phyloP scores from a whole-genome alignment of 805 yeast species.

The Candida yuanshanica region DNA sequence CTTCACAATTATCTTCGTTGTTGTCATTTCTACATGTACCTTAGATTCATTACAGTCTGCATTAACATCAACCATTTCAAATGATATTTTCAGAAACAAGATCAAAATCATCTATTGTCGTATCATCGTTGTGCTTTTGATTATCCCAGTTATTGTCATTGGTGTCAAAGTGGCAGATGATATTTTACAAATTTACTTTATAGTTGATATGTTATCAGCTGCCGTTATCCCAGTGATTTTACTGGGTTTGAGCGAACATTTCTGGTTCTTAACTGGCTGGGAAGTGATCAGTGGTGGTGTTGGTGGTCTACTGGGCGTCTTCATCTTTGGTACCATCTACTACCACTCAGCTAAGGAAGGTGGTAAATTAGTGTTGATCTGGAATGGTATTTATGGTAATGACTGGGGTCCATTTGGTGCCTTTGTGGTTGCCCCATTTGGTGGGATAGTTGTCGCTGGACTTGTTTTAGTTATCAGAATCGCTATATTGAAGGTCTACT shows the following conservation, averaged over 20 bases:
- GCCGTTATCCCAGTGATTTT: conserved; percentile 81
- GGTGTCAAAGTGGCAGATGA: conserved; percentile 78
- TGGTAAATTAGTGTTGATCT: conserved; percentile 64
- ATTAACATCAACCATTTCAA: conserved; percentile 80
- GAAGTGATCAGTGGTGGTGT: conserved; percentile 82
- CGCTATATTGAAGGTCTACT: conserved; percentile 19
- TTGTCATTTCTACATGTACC: conserved; percentile 78
- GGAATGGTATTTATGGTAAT: conserved; percentile 72
- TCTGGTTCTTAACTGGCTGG: conserved; percentile 69
- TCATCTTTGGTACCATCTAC: conserved; percentile 79
- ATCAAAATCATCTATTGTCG: conserved; percentile 63
- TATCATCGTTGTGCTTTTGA: conserved; percentile 61
- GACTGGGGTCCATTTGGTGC: conserved; percentile 98
- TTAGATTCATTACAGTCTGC: conserved; percentile 88
- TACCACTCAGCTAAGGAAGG: conserved; percentile 70
- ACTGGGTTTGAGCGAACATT: conserved; percentile 62
- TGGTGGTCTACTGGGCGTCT: conserved; percentile 75
- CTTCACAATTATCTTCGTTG: conserved; percentile 68
- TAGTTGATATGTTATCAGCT: conserved; percentile 86
- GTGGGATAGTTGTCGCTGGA: conserved; percentile 59
- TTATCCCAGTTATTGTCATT: conserved; percentile 84
- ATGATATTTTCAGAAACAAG: conserved; percentile 83
- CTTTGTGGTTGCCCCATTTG: conserved; percentile 84
- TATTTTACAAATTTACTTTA: conserved; percentile 79
- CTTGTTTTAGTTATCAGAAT: conserved; percentile 47